Evolutionary conservation across 257 asterid species (phyloP), one percentile per base, ranked within the genome.

Genomic region (Eustoma russellianum): DNA sequence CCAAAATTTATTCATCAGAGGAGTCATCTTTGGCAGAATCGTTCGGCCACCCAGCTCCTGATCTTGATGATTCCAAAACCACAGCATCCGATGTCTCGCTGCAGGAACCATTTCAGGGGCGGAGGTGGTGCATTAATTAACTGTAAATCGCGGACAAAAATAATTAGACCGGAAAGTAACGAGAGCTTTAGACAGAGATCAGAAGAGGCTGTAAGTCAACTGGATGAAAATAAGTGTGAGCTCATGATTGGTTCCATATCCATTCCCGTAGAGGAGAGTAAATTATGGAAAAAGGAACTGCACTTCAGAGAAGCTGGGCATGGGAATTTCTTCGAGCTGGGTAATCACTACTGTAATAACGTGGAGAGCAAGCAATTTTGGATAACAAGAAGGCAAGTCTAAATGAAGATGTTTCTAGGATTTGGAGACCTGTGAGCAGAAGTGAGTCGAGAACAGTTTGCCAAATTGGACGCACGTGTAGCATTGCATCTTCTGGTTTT

Each of bases 191-290:
- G 65, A 60, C 60, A 55, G 28, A 48, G 70, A 15, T 16, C 57
- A 46, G 75, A 60, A 69, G 76, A 57, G 65, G 56, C 66, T 33
- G 52, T 46, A 53, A 63, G 61, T 58, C 83, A 64, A 59, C 62
- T 55, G 2, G 81, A 69, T 64, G 78, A 75, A 58, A 70, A 56
- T 61, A 74, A 70, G 45, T 63, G 82, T 38, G 83, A 75, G 72
- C 82, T 89, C 70, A 60, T 86, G 52, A 86, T 90, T 28, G 98
- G 98, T 58, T 86, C 95, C 35, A 83, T 90, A 70, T 56, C 95
- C 2, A 72, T 91, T 49, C 64, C 74, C 0, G 77, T 91, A 57
- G 73, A 53, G 64, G 70, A 63, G 63, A 51, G 47, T 50, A 65
- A 54, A 45, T 47, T 68, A 40, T 61, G 63, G 62, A 69, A 62